Percentiles rank a stretch among this genome's conserved stretches.
These are phyloP conservation scores for Polyplosphaeria fusca DNA, from an alignment of 495 filamentous ascomycete species.

Conservation along the genomic window DNA sequence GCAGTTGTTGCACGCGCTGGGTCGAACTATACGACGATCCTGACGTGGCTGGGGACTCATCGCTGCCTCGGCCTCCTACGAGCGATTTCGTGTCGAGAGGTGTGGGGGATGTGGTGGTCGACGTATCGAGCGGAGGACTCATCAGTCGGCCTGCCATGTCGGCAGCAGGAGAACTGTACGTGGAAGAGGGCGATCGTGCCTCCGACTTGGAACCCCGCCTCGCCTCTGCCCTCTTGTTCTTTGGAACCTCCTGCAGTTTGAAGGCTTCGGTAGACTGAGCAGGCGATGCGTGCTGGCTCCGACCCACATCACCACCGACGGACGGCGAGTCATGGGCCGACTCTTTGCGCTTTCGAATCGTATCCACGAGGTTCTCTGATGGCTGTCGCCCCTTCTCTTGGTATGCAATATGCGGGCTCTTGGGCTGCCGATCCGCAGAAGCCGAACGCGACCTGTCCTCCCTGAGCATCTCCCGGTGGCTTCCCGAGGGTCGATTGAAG, in stretches of 20 bases:
- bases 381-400: conserved; percentile 76
- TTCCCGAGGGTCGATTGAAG: conserved; percentile 34
- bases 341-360: conserved; percentile 47
- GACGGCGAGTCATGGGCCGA: conserved; percentile 43
- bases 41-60: conserved; percentile 29
- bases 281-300: conserved; percentile 35
- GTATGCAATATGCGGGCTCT: conserved; percentile 85
- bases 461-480: conserved; percentile 37
- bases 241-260: conserved; percentile 72
- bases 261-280: conserved; percentile 48
- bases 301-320: conserved; percentile 41
- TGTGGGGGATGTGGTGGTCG: conserved; percentile 13
- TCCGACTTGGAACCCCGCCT: conserved; percentile 58
- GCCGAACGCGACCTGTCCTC: conserved; percentile 53
- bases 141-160: conserved; percentile 23
- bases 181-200: conserved; percentile 17
- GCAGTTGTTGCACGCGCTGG: conserved; percentile 37
- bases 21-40: conserved; percentile 33
- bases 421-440: conserved; percentile 50
- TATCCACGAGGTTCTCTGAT: conserved; percentile 41
- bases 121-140: conserved; percentile 19
- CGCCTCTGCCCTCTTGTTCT: conserved; percentile 61
- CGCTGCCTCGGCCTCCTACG: not conserved
- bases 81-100: conserved; percentile 7
- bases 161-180: conserved; percentile 11